Base-by-base conservation (phyloP, 2,329 filamentous ascomycete species). In the Apiospora sp. region DNA sequence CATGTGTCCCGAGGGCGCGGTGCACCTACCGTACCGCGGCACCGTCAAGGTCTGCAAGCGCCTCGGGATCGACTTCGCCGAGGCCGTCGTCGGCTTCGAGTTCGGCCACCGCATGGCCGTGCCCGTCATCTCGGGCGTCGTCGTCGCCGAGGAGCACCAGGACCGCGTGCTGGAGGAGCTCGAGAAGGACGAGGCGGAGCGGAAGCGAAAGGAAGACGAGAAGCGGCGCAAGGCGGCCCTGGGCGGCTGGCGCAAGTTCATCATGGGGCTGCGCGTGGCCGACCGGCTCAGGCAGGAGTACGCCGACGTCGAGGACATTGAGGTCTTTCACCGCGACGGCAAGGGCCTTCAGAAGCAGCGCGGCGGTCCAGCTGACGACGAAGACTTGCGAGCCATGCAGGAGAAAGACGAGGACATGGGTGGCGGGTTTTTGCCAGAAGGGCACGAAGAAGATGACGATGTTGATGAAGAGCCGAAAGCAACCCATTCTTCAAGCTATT, bases 51-150 rank as follows among this genome's bases (percentile, higher is more conserved):
- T 98, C 1, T 98, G 96, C 81, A 94, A 94, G 80, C 92, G 93
- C 74, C 86, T 99, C 0, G 90, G 91, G 4, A 92, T 98, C 49
- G 95, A 98, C 79, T 97, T 92, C 77, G 96, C 96, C 0, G 96
- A 98, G 82, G 96, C 96, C 0, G 96, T 98, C 2, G 95, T 95
- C 0, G 96, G 94, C 1, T 99, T 99, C 80, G 96, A 99, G 80
- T 99, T 98, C 80, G 96, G 96, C 0, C 92, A 96, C 77, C 93
- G 96, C 73, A 95, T 96, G 88, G 96, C 96, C 6, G 94, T 98
- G 0, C 96, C 96, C 0, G 91, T 98, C 0, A 93, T 98, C 41
- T 92, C 94, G 71, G 96, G 96, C 0, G 94, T 98, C 0, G 95
- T 99, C 0, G 89, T 98, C 1, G 94, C 96, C 0, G 89, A 91